These are phyloP conservation scores for Plasmodium yoelii DNA, from an alignment of 169 alveolate genomes.

Conservation along the genomic window DNA sequence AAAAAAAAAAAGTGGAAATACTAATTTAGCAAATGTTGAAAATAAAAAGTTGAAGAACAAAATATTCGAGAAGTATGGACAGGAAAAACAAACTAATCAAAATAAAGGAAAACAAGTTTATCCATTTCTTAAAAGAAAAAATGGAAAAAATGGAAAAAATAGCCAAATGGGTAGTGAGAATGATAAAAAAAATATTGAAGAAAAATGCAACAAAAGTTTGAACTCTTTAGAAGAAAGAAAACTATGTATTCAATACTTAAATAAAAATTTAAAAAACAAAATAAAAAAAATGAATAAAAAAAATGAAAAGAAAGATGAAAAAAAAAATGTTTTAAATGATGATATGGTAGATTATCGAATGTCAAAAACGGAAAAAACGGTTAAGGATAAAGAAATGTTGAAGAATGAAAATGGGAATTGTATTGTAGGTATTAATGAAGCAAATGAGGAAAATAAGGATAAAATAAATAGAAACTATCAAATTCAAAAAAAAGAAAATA, in stretches of 20 bases:
- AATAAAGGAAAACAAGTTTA: not conserved
- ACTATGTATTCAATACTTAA: constrained; percentile 19
- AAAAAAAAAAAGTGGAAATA: too few relatives aligned
- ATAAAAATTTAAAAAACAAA: constrained; percentile 25
- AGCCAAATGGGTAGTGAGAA: not conserved
- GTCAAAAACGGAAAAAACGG: not conserved
- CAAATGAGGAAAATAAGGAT: not conserved
- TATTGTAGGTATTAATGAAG: too few relatives aligned
- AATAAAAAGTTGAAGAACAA: not conserved
- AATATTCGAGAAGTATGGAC: not conserved
- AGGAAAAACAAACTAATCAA: not conserved
- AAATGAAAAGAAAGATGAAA: constrained; percentile 10
- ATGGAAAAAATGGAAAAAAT: not conserved
- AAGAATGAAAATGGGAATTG: too few relatives aligned
- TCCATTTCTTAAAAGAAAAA: not conserved
- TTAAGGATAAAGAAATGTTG: not conserved
- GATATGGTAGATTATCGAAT: not conserved
- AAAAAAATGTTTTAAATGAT: too few relatives aligned
- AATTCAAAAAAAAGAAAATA: too few relatives aligned
- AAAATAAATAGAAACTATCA: too few relatives aligned
- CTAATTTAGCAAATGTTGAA: too few relatives aligned
- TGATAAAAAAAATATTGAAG: not conserved
- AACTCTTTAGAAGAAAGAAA: constrained; percentile 31
- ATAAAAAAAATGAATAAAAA: constrained; percentile 9
- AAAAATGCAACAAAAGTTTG: not conserved